A percentile compares a stretch with the other conserved stretches of the same genome.
Evolutionary conservation across 352 stramenopile species (phyloP).

Genomic region (Globisporangium echinulatum): DNA sequence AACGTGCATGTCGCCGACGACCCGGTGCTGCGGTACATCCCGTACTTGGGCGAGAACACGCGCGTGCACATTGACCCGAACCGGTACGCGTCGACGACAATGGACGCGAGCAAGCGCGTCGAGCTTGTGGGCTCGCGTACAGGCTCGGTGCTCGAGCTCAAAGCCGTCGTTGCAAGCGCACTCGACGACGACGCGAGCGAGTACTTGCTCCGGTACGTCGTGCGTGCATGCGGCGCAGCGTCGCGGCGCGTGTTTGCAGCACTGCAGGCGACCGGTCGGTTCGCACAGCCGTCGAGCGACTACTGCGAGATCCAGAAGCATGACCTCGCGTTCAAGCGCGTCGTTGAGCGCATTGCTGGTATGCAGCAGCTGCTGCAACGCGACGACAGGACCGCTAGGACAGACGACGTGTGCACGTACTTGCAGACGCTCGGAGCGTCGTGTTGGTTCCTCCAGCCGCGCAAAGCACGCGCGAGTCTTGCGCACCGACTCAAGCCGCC

Average conservation of each 20-base stretch:
- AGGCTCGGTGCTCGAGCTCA: conserved; percentile 21
- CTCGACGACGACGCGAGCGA: conserved; percentile 57
- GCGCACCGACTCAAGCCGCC: conserved; percentile 30
- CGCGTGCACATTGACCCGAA: conserved; percentile 53
- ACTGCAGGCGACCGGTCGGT: conserved; percentile 19
- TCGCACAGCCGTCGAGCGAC: conserved; percentile 34
- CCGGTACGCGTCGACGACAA: conserved; percentile 50
- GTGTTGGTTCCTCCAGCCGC: conserved; percentile 31
- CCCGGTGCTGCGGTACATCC: conserved; percentile 78
- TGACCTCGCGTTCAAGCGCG: conserved; percentile 15
- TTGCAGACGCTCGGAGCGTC: conserved; percentile 6
- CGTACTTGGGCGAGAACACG: conserved; percentile 82
- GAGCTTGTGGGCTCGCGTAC: conserved; percentile 29
- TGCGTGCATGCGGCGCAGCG: conserved; percentile 30
- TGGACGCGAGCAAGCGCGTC: conserved; percentile 43
- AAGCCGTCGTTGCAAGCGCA: conserved; percentile 23
- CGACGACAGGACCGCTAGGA: not conserved
- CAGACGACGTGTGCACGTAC: conserved; percentile 2
- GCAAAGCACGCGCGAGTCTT: conserved; percentile 14
- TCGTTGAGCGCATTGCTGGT: conserved; percentile 19
- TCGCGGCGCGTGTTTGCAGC: conserved; percentile 41
- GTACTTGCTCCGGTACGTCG: conserved; percentile 48
- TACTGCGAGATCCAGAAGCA: conserved; percentile 42
- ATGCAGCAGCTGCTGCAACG: conserved; percentile 8
- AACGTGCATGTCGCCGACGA: conserved; percentile 80